These are phyloP conservation scores for Pterulicium gracile DNA, from an alignment of 1,284 basidiomycete species.

Conservation along the genomic window DNA sequence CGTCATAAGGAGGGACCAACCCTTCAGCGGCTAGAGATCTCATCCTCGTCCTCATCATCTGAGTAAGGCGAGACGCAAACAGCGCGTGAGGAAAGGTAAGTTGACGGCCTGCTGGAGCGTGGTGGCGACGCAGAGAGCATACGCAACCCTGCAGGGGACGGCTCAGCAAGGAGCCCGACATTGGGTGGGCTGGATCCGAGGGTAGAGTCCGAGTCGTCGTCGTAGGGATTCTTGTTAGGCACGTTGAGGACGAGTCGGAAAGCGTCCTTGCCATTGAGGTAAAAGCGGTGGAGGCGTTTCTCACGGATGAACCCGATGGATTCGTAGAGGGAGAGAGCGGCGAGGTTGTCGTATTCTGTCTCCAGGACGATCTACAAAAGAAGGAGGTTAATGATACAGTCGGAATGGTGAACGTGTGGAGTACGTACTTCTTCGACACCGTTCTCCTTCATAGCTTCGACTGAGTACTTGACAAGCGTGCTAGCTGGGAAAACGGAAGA, in stretches of 20 bases:
- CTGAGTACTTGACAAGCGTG: slow-evolving; percentile 65
- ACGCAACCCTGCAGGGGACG: too few relatives aligned
- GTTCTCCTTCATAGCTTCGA: slow-evolving; percentile 69
- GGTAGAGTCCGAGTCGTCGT: slow-evolving; percentile 17
- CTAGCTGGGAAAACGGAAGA: slow-evolving; percentile 44
- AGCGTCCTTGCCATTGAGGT: slow-evolving; percentile 87
- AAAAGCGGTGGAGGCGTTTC: slow-evolving; percentile 91
- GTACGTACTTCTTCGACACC: slow-evolving; percentile 73
- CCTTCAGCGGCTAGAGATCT: slow-evolving; percentile 14
- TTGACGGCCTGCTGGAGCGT: slow-evolving; percentile 10
- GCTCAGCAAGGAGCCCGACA: slow-evolving; percentile 11
- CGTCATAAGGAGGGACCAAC: not conserved
- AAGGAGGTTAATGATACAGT: not conserved
- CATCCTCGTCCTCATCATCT: slow-evolving; percentile 30
- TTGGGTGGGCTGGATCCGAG: slow-evolving; percentile 9
- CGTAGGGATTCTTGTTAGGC: slow-evolving; percentile 21
- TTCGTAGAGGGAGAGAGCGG: slow-evolving; percentile 84
- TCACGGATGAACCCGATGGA: slow-evolving; percentile 92
- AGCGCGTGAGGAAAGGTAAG: slow-evolving; percentile 21
- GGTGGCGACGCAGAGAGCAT: slow-evolving; percentile 4
- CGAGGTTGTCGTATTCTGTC: slow-evolving; percentile 90
- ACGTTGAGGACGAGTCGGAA: slow-evolving; percentile 65
- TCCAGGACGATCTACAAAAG: slow-evolving; percentile 77
- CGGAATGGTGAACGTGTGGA: not conserved
- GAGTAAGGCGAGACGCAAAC: slow-evolving; percentile 32